phyloP scores from a whole-genome alignment of 805 yeast genomes.

The Schizosaccharomyces osmophilus region DNA sequence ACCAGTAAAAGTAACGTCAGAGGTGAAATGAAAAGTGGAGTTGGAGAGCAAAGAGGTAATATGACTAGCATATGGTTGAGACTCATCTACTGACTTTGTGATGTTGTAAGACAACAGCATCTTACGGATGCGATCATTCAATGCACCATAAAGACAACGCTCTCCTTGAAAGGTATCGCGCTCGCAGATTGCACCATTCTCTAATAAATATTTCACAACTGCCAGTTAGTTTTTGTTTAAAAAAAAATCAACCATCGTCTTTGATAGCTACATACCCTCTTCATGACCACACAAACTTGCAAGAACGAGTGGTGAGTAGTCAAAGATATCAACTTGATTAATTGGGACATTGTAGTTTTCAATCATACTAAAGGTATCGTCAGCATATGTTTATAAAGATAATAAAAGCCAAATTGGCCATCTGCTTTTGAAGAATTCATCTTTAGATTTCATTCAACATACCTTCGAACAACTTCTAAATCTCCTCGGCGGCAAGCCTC shows the following conservation, averaged over 20 bases:
- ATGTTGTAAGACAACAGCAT: slow-evolving; percentile 35
- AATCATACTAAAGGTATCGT: neutral
- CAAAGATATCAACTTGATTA: slow-evolving; percentile 42
- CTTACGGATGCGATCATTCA: slow-evolving; percentile 39
- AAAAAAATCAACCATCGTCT: neutral
- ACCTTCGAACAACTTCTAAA: slow-evolving; percentile 24
- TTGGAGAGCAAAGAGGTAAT: slow-evolving; percentile 23
- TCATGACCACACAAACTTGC: slow-evolving; percentile 58
- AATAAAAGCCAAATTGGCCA: neutral
- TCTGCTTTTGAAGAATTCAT: neutral
- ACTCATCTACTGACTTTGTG: slow-evolving; percentile 38
- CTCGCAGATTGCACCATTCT: slow-evolving; percentile 53
- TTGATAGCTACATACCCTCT: slow-evolving; percentile 6
- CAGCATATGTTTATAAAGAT: neutral
- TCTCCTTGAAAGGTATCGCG: slow-evolving; percentile 66
- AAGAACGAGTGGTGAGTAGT: slow-evolving; percentile 48
- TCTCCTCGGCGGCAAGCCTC: slow-evolving; percentile 51
- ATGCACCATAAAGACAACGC: slow-evolving; percentile 53
- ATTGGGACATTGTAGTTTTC: slow-evolving; percentile 9
- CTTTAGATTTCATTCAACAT: neutral
- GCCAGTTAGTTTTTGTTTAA: neutral
- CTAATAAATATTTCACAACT: slow-evolving; percentile 35
- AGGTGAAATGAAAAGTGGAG: neutral
- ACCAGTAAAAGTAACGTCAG: neutral
- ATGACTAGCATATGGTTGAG: slow-evolving; percentile 53